Evolutionary conservation across 805 yeast genomes (phyloP).

Genomic region (Maudiozyma serrabonitensis): DNA sequence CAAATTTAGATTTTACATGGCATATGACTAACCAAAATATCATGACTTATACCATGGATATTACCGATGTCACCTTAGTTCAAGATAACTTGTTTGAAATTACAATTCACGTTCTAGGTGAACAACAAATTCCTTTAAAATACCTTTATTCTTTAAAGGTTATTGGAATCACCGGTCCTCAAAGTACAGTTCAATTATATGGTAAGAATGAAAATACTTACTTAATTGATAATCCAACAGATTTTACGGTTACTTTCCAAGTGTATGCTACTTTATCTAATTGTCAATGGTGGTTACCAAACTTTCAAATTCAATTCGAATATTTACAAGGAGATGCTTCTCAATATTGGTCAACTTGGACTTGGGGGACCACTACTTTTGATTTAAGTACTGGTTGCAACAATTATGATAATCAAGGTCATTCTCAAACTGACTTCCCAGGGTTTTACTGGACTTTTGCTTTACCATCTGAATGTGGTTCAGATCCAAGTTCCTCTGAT

Average conservation of each 20-base stretch:
- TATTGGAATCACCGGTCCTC: conserved; percentile 13
- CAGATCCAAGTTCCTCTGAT: not conserved
- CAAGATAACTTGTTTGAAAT: conserved; percentile 10
- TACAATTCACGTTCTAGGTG: conserved; percentile 14
- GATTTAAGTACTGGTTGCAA: conserved; percentile 15
- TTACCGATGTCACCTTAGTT: conserved; percentile 7
- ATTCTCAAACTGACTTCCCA: conserved; percentile 16
- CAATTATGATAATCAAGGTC: conserved; percentile 10
- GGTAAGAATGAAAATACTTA: conserved; percentile 11
- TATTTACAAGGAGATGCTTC: conserved; percentile 10
- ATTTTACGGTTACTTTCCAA: conserved; percentile 13
- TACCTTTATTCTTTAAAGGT: conserved; percentile 12
- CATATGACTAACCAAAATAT: conserved; percentile 3
- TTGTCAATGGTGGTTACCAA: conserved; percentile 14
- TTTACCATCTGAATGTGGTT: not conserved
- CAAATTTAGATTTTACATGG: conserved; percentile 10
- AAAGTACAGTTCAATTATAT: conserved; percentile 9
- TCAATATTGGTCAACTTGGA: conserved; percentile 7
- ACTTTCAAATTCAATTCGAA: conserved; percentile 15
- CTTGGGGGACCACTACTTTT: conserved; percentile 12
- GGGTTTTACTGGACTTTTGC: conserved; percentile 10
- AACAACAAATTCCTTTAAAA: conserved; percentile 8
- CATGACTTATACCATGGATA: conserved; percentile 10
- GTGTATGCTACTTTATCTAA: conserved; percentile 6
- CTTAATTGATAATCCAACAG: conserved; percentile 12